A percentile compares a stretch with the other conserved stretches of the same genome.
Conservation (phyloP, 495 filamentous ascomycete species). For the Hypoxylon trugodes region DNA sequence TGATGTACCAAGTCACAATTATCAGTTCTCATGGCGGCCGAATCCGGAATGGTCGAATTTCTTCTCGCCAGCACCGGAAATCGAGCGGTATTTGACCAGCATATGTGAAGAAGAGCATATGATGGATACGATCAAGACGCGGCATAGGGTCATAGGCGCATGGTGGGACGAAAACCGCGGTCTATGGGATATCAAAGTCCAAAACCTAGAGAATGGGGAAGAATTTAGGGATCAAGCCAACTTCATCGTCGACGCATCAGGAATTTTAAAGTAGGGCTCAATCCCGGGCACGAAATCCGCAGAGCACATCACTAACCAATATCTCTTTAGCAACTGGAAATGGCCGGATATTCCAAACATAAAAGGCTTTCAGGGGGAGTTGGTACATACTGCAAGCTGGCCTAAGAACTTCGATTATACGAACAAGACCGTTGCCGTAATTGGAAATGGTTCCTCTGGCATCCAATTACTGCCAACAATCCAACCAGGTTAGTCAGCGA, state of each 20-base stretch:
- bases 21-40: slow-evolving; percentile 64
- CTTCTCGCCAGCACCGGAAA: slow-evolving; percentile 66
- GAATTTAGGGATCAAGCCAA: slow-evolving; percentile 59
- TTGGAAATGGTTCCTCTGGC: slow-evolving; percentile 67
- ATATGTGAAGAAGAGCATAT: slow-evolving; percentile 65
- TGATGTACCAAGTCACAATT: slow-evolving; percentile 64
- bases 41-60: slow-evolving; percentile 67
- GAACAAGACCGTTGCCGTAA: slow-evolving; percentile 66
- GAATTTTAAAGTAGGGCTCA: slow-evolving; percentile 63
- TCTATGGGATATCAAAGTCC: slow-evolving; percentile 61
- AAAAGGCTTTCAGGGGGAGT: slow-evolving; percentile 56
- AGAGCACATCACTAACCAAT: slow-evolving; percentile 31
- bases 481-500: slow-evolving; percentile 57
- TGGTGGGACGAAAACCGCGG: slow-evolving; percentile 53
- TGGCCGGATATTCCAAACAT: slow-evolving; percentile 65
- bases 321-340: slow-evolving; percentile 63
- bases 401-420: slow-evolving; percentile 61
- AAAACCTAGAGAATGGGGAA: slow-evolving; percentile 54
- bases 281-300: background rate
- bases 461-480: slow-evolving; percentile 70
- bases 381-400: slow-evolving; percentile 70
- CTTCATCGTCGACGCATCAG: slow-evolving; percentile 66
- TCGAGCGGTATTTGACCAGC: slow-evolving; percentile 63
- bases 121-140: slow-evolving; percentile 58
- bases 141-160: slow-evolving; percentile 50